Conservation (phyloP, 2,329 filamentous ascomycete species). For the Sarocladium kiliense region DNA sequence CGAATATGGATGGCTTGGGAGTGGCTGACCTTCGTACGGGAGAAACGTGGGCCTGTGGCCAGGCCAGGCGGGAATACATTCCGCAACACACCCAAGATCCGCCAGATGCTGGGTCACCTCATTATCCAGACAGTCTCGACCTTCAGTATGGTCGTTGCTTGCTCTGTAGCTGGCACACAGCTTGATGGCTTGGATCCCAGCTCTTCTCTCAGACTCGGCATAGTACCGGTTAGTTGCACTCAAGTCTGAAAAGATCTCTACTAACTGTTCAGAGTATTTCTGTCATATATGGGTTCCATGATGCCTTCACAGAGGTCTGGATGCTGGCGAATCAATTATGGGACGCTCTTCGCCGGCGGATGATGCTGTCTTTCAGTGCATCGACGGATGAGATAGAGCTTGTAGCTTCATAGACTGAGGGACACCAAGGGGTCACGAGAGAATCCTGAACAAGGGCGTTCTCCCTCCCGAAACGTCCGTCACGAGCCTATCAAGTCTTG, state of each 20-base stretch:
- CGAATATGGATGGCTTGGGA: background rate
- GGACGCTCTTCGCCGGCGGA: too few species aligned
- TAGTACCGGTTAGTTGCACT: background rate
- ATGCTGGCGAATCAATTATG: too few species aligned
- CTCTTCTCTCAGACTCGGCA: background rate
- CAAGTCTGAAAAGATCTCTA: background rate
- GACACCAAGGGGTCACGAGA: too few species aligned
- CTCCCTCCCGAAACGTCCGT: too few species aligned
- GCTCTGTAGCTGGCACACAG: slow-evolving; percentile 1
- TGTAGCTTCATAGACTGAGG: background rate
- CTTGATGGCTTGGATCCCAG: background rate
- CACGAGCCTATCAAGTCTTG: background rate
- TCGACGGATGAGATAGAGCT: slow-evolving; percentile 1
- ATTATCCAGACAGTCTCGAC: background rate
- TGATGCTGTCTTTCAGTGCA: background rate
- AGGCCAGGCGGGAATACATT: background rate
- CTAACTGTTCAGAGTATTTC: too few species aligned
- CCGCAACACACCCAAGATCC: too few species aligned
- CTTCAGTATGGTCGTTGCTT: background rate
- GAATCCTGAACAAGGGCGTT: too few species aligned
- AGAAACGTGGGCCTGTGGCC: background rate
- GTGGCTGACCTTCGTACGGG: background rate
- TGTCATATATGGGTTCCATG: too few species aligned
- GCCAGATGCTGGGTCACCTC: background rate
- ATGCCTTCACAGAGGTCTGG: too few species aligned